These are phyloP conservation scores for Aphanomyces stellatus DNA, from an alignment of 352 stramenopile genomes.

Conservation along the genomic window DNA sequence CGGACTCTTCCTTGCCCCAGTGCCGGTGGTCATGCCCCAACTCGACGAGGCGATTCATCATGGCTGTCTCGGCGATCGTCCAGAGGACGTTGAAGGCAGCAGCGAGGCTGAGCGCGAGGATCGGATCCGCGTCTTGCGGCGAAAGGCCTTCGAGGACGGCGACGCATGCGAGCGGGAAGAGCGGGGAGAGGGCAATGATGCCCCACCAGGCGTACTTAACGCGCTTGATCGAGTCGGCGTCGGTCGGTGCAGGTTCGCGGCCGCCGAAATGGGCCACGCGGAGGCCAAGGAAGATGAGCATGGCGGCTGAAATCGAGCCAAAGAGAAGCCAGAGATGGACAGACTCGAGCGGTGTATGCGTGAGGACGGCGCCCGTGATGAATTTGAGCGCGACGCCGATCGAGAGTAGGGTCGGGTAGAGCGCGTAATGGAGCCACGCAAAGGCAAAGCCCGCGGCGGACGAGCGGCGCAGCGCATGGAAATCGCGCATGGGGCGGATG, in stretches of 20 bases:
- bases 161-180: background rate
- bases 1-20: too few relatives aligned
- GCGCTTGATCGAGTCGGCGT: conserved; percentile 13
- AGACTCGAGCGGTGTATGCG: background rate
- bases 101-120: background rate
- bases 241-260: background rate
- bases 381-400: conserved; percentile 15
- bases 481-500: background rate
- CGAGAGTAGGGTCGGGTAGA: conserved; percentile 3
- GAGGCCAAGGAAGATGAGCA: conserved; percentile 1
- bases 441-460: background rate
- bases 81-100: background rate
- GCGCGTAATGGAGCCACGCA: background rate
- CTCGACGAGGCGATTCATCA: conserved; percentile 4
- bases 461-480: conserved; percentile 17
- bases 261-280: conserved; percentile 11
- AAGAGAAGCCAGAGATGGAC: background rate
- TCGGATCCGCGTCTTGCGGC: background rate
- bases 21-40: too few relatives aligned
- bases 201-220: conserved; percentile 16
- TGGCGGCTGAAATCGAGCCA: conserved; percentile 9
- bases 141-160: background rate
- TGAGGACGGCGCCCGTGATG: conserved; percentile 4
- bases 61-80: background rate
- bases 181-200: background rate